Conservation (phyloP, 23 red algal genomes). For the Gracilaria gracilis region DNA sequence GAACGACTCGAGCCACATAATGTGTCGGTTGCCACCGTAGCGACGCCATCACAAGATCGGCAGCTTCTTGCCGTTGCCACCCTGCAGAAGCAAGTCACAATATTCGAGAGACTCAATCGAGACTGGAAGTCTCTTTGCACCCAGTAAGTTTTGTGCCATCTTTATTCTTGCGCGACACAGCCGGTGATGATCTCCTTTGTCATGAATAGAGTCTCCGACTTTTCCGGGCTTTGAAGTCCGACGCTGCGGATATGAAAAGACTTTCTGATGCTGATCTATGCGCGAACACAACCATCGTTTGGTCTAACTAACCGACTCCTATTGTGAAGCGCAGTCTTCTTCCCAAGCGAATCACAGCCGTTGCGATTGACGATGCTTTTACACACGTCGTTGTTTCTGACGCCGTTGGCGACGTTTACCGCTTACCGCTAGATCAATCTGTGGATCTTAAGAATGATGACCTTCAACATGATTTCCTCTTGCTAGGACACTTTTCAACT, state of each 20-base stretch:
- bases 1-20: background rate
- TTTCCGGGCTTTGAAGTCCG: slow-evolving; percentile 10
- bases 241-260: slow-evolving; percentile 30
- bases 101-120: background rate
- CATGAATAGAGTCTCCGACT: slow-evolving; percentile 52
- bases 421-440: background rate
- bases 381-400: slow-evolving; percentile 11
- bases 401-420: slow-evolving; percentile 31
- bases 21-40: background rate
- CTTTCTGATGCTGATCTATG: slow-evolving; percentile 8
- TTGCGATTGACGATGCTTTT: background rate
- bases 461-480: background rate
- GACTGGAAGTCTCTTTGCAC: background rate
- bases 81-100: slow-evolving; percentile 2
- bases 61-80: slow-evolving; percentile 8
- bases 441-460: slow-evolving; percentile 15
- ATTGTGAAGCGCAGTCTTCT: background rate
- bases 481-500: slow-evolving; percentile 37
- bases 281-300: background rate
- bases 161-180: background rate
- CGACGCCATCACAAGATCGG: background rate
- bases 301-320: background rate
- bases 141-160: slow-evolving; percentile 7
- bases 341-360: slow-evolving; percentile 20
- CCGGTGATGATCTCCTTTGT: slow-evolving; percentile 31